Evolutionary conservation across 2,329 filamentous ascomycete genomes (phyloP).

Genomic region (Trichoderma simmonsii): DNA sequence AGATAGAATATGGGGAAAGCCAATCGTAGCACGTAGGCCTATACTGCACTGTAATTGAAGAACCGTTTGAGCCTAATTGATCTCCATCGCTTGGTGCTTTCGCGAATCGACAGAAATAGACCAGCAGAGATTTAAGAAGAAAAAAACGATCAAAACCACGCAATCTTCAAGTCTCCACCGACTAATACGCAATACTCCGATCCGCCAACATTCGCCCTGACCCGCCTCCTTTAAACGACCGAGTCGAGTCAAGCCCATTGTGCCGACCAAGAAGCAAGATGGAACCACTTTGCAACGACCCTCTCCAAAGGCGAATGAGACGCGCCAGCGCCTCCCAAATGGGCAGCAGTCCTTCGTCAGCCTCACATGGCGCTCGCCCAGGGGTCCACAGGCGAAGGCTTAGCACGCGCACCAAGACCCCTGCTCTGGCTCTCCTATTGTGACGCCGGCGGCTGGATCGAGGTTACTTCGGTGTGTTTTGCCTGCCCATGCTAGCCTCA

Average conservation of each 20-base stretch:
- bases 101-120: background rate
- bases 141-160: background rate
- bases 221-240: background rate
- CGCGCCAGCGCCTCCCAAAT: constrained; percentile 12
- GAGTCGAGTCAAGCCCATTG: background rate
- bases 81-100: background rate
- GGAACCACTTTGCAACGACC: background rate
- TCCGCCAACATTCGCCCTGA: background rate
- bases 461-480: background rate
- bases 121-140: background rate
- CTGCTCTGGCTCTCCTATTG: background rate
- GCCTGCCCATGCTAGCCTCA: constrained; percentile 1
- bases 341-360: constrained; percentile 8
- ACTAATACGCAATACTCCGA: background rate
- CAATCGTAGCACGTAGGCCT: background rate
- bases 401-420: background rate
- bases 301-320: constrained; percentile 12
- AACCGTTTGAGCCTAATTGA: background rate
- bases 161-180: background rate
- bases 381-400: background rate
- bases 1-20: background rate
- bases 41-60: background rate
- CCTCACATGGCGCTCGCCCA: background rate
- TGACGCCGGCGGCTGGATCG: constrained; percentile 4
- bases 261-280: background rate